Evolutionary conservation across 192 early-diverging fungal species (phyloP).

Genomic region (Linnemannia hyalina): DNA sequence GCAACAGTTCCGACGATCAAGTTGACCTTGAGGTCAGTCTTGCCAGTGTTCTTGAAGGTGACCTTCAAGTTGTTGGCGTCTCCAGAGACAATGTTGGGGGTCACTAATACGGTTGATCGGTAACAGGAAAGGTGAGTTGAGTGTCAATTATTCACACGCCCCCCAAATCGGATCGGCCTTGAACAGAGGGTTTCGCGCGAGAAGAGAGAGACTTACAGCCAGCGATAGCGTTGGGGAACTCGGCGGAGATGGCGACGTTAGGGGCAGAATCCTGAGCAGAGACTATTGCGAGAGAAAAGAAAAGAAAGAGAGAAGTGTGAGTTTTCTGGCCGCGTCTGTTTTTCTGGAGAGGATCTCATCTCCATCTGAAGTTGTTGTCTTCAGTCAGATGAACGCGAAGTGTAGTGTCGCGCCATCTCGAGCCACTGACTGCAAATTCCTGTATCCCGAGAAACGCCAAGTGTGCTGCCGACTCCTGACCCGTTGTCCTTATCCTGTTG

Average conservation of each 20-base stretch:
- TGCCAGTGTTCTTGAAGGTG: constrained; percentile 53
- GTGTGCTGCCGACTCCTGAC: background rate
- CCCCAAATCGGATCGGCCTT: background rate
- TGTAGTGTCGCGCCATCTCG: background rate
- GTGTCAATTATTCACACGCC: background rate
- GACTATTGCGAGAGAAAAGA: constrained; percentile 15
- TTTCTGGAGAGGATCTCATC: background rate
- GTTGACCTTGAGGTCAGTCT: constrained; percentile 54
- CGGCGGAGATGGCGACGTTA: constrained; percentile 36
- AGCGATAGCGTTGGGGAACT: constrained; percentile 54
- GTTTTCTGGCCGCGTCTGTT: background rate
- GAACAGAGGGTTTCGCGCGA: background rate
- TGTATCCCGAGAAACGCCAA: background rate
- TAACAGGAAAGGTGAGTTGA: background rate
- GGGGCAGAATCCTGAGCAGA: constrained; percentile 38
- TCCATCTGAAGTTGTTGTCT: background rate
- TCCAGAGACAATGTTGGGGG: constrained; percentile 43
- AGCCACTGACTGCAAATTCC: background rate
- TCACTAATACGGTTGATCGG: constrained; percentile 26
- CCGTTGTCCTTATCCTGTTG: background rate
- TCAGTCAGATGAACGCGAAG: background rate
- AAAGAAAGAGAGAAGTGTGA: background rate
- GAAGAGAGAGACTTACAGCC: constrained; percentile 43
- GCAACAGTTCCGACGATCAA: constrained; percentile 44
- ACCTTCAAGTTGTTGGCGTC: constrained; percentile 54